Conservation (phyloP, 1,284 basidiomycete genomes). For the Hypsizygus ulmarius region DNA sequence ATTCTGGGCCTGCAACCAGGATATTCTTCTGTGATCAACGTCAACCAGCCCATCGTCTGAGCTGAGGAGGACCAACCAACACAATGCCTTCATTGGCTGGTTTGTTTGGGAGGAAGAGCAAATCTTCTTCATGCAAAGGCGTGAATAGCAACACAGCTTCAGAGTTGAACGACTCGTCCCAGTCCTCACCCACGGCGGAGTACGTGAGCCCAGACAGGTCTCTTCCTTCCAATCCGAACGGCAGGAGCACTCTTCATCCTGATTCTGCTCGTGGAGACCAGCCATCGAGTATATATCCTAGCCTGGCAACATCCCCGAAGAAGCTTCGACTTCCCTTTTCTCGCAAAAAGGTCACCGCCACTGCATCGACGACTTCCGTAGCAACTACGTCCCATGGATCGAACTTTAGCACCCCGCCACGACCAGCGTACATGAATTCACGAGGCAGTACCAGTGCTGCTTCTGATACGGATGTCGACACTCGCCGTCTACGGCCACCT, state of each 20-base stretch:
- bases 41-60: not conserved
- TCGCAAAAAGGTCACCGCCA: conserved; percentile 32
- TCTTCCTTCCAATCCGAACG: conserved; percentile 36
- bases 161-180: conserved; percentile 23
- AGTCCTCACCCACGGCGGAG: conserved; percentile 41
- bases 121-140: conserved; percentile 23
- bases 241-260: conserved; percentile 28
- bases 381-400: conserved; percentile 10
- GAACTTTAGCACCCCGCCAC: conserved; percentile 22
- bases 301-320: conserved; percentile 30
- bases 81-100: conserved; percentile 31
- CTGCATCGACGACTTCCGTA: conserved; percentile 21
- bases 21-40: not conserved
- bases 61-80: not conserved
- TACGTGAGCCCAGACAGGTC: conserved; percentile 39
- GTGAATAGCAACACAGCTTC: conserved; percentile 18
- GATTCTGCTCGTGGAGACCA: conserved; percentile 19
- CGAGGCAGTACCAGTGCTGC: conserved; percentile 28
- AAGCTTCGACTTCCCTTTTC: conserved; percentile 42
- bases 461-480: conserved; percentile 30
- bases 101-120: conserved; percentile 36
- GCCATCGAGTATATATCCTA: conserved; percentile 26
- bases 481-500: conserved; percentile 42
- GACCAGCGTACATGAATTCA: conserved; percentile 24
- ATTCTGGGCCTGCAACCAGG: too few relatives aligned